A percentile compares a stretch with the other conserved stretches of the same genome.
phyloP scores from a whole-genome alignment of 2,329 filamentous ascomycete genomes.

The Mariannaea elegans region DNA sequence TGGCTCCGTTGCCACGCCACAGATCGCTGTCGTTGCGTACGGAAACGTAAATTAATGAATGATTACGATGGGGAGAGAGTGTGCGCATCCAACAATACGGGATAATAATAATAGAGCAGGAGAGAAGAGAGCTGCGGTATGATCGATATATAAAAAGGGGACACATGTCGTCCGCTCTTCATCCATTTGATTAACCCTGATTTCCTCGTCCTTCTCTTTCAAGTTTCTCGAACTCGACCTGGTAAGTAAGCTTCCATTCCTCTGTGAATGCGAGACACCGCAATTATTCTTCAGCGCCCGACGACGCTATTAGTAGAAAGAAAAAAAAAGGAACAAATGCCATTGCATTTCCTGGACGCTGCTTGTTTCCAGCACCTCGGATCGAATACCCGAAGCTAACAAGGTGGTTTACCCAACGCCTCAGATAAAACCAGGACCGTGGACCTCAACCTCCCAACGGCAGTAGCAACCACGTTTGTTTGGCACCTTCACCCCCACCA shows the following conservation, averaged over 20 bases:
- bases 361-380: too few relatives aligned
- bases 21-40: slow-evolving; percentile 31
- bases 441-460: too few relatives aligned
- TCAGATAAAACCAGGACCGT: too few relatives aligned
- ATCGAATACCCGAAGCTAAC: too few relatives aligned
- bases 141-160: slow-evolving; percentile 16
- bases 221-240: not conserved
- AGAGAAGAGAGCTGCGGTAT: not conserved
- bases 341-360: too few relatives aligned
- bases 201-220: not conserved
- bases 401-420: too few relatives aligned
- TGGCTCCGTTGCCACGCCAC: slow-evolving; percentile 38
- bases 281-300: not conserved
- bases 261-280: not conserved
- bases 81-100: slow-evolving; percentile 2
- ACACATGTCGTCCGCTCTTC: not conserved
- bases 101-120: not conserved
- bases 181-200: not conserved
- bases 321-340: not conserved
- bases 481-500: too few relatives aligned
- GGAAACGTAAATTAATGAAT: slow-evolving; percentile 39
- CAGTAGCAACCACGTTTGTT: not conserved
- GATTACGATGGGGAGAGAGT: slow-evolving; percentile 30
- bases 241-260: slow-evolving; percentile 5
- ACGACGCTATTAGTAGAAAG: too few relatives aligned